Conservation (phyloP, 805 yeast species). For the Saturnispora bothae region DNA sequence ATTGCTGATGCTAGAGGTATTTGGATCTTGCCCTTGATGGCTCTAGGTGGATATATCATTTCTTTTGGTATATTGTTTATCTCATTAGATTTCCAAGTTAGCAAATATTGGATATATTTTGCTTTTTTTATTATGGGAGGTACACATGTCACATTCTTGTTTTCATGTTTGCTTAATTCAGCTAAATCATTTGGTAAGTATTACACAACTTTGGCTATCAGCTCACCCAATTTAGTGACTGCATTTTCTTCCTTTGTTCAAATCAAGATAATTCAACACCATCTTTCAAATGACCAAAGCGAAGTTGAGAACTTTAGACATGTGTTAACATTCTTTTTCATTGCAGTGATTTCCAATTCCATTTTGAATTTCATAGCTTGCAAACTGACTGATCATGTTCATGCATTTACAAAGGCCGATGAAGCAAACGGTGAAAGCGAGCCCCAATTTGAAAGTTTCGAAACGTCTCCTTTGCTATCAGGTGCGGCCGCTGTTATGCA, state of each 20-base stretch:
- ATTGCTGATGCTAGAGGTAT: conserved; percentile 78
- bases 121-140: conserved; percentile 55
- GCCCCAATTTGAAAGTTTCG: conserved; percentile 20
- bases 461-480: conserved; percentile 25
- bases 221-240: conserved; percentile 53
- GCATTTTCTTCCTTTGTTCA: conserved; percentile 25
- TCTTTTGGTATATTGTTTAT: conserved; percentile 46
- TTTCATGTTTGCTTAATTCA: conserved; percentile 62
- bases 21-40: conserved; percentile 50
- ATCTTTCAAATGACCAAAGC: conserved; percentile 13
- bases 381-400: conserved; percentile 21
- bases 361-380: conserved; percentile 21
- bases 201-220: conserved; percentile 67
- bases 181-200: conserved; percentile 64
- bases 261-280: conserved; percentile 17
- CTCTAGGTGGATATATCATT: conserved; percentile 52
- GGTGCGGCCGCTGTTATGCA: conserved; percentile 26
- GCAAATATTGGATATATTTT: conserved; percentile 31
- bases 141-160: conserved; percentile 60
- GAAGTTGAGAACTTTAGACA: conserved; percentile 13
- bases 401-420: conserved; percentile 14
- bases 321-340: conserved; percentile 18
- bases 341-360: conserved; percentile 13
- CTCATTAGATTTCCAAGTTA: conserved; percentile 24
- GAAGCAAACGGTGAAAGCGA: not conserved